Conservation (phyloP, 495 filamentous ascomycete species). For the Hypoxylon trugodes region DNA sequence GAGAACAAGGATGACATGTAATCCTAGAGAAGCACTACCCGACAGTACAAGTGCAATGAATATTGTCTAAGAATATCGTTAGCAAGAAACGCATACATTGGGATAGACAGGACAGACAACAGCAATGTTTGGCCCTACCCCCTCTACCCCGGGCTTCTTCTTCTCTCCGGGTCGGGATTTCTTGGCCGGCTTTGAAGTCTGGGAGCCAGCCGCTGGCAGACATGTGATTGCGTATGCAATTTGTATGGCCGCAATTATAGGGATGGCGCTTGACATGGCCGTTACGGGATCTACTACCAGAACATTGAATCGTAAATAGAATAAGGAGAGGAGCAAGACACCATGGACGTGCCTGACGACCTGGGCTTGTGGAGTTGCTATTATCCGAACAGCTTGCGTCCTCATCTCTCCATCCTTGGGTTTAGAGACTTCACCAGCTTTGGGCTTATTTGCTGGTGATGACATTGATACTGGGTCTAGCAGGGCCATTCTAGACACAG, state of each 20-base stretch:
- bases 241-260: slow-evolving; percentile 71
- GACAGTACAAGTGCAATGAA: slow-evolving; percentile 71
- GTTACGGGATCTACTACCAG: slow-evolving; percentile 77
- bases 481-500: slow-evolving; percentile 41
- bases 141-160: slow-evolving; percentile 52
- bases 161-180: slow-evolving; percentile 54
- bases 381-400: slow-evolving; percentile 46
- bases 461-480: slow-evolving; percentile 45
- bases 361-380: slow-evolving; percentile 45
- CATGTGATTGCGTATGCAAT: slow-evolving; percentile 73
- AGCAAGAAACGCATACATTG: slow-evolving; percentile 15
- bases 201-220: slow-evolving; percentile 69
- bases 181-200: slow-evolving; percentile 40
- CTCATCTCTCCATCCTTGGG: slow-evolving; percentile 34
- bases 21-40: slow-evolving; percentile 61
- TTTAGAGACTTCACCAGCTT: slow-evolving; percentile 26
- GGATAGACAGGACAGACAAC: slow-evolving; percentile 46
- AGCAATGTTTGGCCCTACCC: slow-evolving; percentile 42
- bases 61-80: slow-evolving; percentile 57
- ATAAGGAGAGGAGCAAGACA: slow-evolving; percentile 67
- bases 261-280: slow-evolving; percentile 67
- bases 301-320: slow-evolving; percentile 66
- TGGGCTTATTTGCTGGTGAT: slow-evolving; percentile 23
- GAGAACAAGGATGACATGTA: slow-evolving; percentile 75
- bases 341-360: slow-evolving; percentile 65